These are phyloP conservation scores for Pinus tabuliformis DNA, from an alignment of 75 land plant species.

Conservation along the genomic window DNA sequence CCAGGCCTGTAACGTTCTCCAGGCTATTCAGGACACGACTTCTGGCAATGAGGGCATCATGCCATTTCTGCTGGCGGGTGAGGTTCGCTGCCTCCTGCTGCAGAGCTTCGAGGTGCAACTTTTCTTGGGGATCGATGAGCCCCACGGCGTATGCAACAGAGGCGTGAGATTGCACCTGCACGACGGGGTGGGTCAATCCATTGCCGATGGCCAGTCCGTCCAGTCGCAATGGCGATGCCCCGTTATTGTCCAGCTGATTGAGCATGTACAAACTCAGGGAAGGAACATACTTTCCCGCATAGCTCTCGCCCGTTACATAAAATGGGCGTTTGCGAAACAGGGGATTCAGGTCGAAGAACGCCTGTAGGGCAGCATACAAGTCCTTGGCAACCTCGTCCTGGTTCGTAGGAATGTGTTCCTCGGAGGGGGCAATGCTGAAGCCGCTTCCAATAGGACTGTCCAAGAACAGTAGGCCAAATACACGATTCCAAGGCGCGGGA, in stretches of 20 bases:
- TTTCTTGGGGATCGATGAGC: constrained; percentile 59
- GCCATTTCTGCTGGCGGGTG: constrained; percentile 35
- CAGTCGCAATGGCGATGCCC: no score
- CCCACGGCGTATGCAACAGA: constrained; percentile 22
- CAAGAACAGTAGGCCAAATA: constrained; percentile 72
- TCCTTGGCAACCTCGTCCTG: no score
- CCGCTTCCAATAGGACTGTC: constrained; percentile 59
- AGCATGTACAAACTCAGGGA: constrained; percentile 68
- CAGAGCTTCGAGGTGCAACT: neutral
- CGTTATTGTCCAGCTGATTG: neutral
- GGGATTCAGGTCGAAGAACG: constrained; percentile 34
- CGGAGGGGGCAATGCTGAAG: no score
- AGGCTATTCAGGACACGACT: constrained; percentile 22
- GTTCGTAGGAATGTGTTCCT: no score
- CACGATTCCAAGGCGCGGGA: constrained; percentile 62
- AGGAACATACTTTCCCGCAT: constrained; percentile 43
- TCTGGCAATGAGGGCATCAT: constrained; percentile 42
- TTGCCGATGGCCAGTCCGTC: no score
- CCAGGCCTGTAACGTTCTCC: neutral
- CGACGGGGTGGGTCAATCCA: no score
- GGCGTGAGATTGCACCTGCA: no score
- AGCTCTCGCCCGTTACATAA: constrained; percentile 62
- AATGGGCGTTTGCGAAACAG: constrained; percentile 47
- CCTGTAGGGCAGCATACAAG: constrained; percentile 15
- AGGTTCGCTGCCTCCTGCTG: neutral